Base-by-base conservation (phyloP, 768 basidiomycete species). In the Lentinula edodes region DNA sequence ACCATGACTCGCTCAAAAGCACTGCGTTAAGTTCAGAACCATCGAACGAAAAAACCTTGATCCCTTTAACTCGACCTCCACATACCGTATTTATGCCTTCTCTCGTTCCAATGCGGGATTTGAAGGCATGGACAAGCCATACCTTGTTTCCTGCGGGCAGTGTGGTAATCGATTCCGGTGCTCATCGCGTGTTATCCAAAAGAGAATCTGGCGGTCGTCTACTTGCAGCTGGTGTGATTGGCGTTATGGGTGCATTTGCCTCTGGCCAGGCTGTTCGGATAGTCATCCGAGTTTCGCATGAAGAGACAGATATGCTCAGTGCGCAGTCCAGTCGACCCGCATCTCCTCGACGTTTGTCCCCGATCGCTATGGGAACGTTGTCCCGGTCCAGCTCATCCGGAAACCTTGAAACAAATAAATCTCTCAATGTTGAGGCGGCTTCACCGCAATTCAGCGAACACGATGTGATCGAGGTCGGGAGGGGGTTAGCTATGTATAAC, bases 51-150 rank as follows among this genome's bases (percentile, higher is more conserved):
- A n/a, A 18, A 10, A 16, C 15, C 54, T 16, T 18, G 48, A 2
- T 60, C 69, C 65, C 68, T 16, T 61, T 74, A 12, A 64, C 64
- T 54, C 76, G 90, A 6, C 95, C 93, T 10, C 85, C 89, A 0
- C 95, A 98, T 69, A 98, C 97, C 1, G 72, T 95, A 32, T 99
- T 99, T 77, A 81, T 83, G 28, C 87, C 93, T 2, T 85, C 91
- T 10, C 62, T 77, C 0, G 72, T 77, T n/a, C 91, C 93, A 1
- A 78, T 91, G 68, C 81, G 84, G 45, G 95, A 97, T 68, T 82
- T 97, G 52, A 96, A 98, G 67, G 87, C 91, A 59, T 99, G 97
- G 97, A 96, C 96, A 34, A 86, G 88, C n/a, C 95, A 99, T 73
- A 98, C 96, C 0, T 79, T 98, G 15, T 86, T 86, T 62, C 91